These are phyloP conservation scores for Botrytis porri DNA, from an alignment of 2,329 filamentous ascomycete species.

Conservation along the genomic window DNA sequence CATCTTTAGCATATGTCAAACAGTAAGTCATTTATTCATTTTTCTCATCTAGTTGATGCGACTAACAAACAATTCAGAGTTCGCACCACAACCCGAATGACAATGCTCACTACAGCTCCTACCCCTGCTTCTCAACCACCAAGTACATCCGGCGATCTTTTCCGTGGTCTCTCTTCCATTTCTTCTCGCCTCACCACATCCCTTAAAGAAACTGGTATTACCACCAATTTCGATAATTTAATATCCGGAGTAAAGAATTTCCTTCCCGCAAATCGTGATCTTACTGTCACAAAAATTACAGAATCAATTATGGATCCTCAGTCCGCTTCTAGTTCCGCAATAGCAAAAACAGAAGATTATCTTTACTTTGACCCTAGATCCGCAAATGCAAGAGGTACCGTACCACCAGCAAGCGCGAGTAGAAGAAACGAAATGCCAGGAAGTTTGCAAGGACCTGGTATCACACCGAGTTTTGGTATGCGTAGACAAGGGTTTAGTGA, in stretches of 20 bases:
- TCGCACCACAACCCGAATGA: constrained; percentile 94
- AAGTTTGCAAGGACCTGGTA: constrained; percentile 55
- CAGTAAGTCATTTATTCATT: constrained; percentile 55
- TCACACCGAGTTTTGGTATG: constrained; percentile 84
- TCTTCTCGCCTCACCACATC: constrained; percentile 90
- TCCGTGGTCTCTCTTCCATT: constrained; percentile 89
- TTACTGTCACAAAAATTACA: constrained; percentile 96
- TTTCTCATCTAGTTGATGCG: background rate
- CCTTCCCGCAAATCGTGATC: constrained; percentile 89
- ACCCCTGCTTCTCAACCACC: constrained; percentile 55
- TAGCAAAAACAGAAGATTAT: constrained; percentile 94
- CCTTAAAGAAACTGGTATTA: constrained; percentile 83
- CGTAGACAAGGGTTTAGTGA: constrained; percentile 85
- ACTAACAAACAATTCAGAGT: constrained; percentile 52
- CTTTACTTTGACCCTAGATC: constrained; percentile 96
- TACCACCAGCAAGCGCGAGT: constrained; percentile 72
- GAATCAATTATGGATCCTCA: constrained; percentile 97
- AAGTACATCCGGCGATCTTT: constrained; percentile 65
- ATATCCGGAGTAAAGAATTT: constrained; percentile 98
- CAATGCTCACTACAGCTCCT: constrained; percentile 87
- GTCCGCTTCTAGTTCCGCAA: constrained; percentile 83
- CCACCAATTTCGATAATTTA: constrained; percentile 86
- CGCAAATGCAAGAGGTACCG: constrained; percentile 86
- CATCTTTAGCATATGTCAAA: constrained; percentile 79
- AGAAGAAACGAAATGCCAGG: constrained; percentile 47